Percentiles rank a stretch among this genome's conserved stretches.
phyloP scores from a whole-genome alignment of 495 filamentous ascomycete genomes.

The Xylaria intraflava region DNA sequence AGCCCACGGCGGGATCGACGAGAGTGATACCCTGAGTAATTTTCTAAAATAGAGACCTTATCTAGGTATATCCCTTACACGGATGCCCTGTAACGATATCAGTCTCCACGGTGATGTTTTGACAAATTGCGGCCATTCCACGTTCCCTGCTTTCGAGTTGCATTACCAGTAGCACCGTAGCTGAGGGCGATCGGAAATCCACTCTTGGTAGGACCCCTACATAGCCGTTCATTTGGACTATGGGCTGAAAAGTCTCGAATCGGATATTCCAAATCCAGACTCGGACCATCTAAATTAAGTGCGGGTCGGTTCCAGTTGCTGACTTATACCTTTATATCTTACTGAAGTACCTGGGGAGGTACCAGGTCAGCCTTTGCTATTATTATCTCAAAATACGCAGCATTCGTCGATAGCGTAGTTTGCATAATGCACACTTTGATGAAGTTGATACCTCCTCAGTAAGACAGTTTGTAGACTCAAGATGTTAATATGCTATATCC shows the following conservation, averaged over 20 bases:
- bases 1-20: constrained; percentile 5
- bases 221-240: neutral
- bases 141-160: no score
- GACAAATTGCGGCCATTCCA: constrained; percentile 6
- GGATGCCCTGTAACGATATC: no score
- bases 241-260: neutral
- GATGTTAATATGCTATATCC: no score
- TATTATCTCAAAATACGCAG: no score
- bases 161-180: neutral
- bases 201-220: neutral
- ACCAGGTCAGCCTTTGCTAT: no score
- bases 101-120: neutral
- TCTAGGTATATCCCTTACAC: no score
- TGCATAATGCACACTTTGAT: no score
- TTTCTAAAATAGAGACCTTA: constrained; percentile 8
- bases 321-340: neutral
- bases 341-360: neutral
- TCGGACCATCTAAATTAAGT: constrained; percentile 11
- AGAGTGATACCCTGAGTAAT: constrained; percentile 6
- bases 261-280: constrained; percentile 11
- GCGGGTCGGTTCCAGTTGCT: neutral
- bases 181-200: neutral
- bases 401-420: no score
- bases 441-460: no score
- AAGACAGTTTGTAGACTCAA: no score